Evolutionary conservation across 495 filamentous ascomycete species (phyloP).

Genomic region (Penicillium herquei): DNA sequence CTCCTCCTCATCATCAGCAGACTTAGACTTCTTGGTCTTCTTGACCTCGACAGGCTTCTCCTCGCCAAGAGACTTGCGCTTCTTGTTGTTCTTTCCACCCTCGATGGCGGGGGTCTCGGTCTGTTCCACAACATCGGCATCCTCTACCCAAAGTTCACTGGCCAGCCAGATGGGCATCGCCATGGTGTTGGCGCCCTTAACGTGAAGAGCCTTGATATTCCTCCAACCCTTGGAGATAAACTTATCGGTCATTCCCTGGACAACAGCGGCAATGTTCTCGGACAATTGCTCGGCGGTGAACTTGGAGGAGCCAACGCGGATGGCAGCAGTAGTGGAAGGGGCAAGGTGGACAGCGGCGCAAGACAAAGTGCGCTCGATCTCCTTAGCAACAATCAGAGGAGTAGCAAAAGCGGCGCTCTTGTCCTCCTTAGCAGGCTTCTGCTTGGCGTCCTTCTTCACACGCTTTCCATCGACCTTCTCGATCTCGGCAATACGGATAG

Average conservation of each 20-base stretch:
- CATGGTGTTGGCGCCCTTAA: slow-evolving; percentile 83
- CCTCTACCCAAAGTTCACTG: slow-evolving; percentile 83
- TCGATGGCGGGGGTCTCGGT: slow-evolving; percentile 48
- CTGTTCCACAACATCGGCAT: slow-evolving; percentile 70
- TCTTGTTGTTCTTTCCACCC: slow-evolving; percentile 61
- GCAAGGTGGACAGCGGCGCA: slow-evolving; percentile 73
- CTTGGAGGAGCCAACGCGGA: slow-evolving; percentile 69
- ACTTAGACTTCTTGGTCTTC: slow-evolving; percentile 50
- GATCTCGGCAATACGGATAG: slow-evolving; percentile 67
- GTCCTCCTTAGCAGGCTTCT: slow-evolving; percentile 32
- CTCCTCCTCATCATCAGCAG: slow-evolving; percentile 47
- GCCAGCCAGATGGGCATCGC: slow-evolving; percentile 91
- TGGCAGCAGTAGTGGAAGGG: slow-evolving; percentile 59
- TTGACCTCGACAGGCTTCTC: slow-evolving; percentile 59
- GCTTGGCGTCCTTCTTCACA: slow-evolving; percentile 50
- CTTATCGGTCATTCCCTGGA: slow-evolving; percentile 65
- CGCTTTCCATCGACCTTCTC: slow-evolving; percentile 67
- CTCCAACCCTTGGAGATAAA: slow-evolving; percentile 81
- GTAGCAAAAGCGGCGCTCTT: slow-evolving; percentile 43
- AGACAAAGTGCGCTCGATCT: slow-evolving; percentile 68
- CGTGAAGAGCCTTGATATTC: slow-evolving; percentile 76
- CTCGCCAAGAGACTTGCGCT: slow-evolving; percentile 57
- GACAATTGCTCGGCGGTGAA: slow-evolving; percentile 72
- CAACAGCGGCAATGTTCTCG: slow-evolving; percentile 75
- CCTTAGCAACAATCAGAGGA: slow-evolving; percentile 58